Evolutionary conservation across 495 filamentous ascomycete species (phyloP), one percentile per base, ranked within the genome.

Genomic region (Talaromyces borbonicus): DNA sequence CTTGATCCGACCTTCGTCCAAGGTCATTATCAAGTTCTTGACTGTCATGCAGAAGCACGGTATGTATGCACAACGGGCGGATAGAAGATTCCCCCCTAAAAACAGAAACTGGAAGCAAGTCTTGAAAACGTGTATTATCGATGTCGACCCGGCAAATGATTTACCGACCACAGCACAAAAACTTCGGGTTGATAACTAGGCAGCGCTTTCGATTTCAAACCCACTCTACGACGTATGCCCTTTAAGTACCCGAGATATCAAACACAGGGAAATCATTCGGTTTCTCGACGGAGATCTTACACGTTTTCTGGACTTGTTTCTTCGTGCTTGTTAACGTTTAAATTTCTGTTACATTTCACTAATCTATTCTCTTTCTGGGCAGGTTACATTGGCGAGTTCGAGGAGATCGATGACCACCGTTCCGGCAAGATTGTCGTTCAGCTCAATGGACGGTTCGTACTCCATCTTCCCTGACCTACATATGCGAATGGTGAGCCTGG

Each of bases 321-420:
- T 62, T 61, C 51, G 76, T 90, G 79, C 84, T 67, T 79, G 80
- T 63, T 70, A 75, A 84, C 82, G 87, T 95, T 93, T 93, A 90
- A 78, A 81, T 77, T 67, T 74, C 81, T 77, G 84, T 84, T 71
- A 95, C 84, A 94, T 79, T 29, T 49, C 40, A 56, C 81, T 87
- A 65, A 89, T 63, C 9, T 20, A 47, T 55, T 26, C 39, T 56
- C 43, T 52, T 41, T 55, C 50, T 52, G 32, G 51, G 32, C 63
- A 95, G 92, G 92, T 63, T 98, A 96, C 77, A 96, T 98, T 69
- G 92, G 90, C 74, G 93, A 97, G 74, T 98, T 97, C 71, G 93
- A 97, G 79, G 88, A 96, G 74, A 86, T 98, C 59, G 92, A 98
- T 63, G 88, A 98, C 75, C 92, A 98, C 81, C 87, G 92, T 62